phyloP scores from a whole-genome alignment of 2,329 filamentous ascomycete species.

The Paracoccidioides lutzii region DNA sequence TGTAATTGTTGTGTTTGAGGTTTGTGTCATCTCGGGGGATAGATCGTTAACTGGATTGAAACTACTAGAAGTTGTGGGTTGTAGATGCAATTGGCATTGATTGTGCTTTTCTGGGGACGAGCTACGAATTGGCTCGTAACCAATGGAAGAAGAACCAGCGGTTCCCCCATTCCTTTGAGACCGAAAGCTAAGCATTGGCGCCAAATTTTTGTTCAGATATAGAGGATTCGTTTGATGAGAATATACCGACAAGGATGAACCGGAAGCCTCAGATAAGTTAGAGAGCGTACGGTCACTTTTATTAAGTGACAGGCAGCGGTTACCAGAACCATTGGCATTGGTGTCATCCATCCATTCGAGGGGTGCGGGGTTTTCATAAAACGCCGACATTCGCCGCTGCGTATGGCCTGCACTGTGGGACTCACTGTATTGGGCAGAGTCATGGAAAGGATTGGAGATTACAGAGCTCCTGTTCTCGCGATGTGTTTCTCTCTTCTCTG shows the following conservation, averaged over 20 bases:
- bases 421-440: slow-evolving; percentile 17
- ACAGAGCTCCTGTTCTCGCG: slow-evolving; percentile 9
- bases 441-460: slow-evolving; percentile 17
- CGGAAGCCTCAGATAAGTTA: slow-evolving; percentile 41
- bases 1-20: slow-evolving; percentile 7
- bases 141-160: not conserved
- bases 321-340: slow-evolving; percentile 10
- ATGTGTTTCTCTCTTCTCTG: slow-evolving; percentile 1
- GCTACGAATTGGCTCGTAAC: slow-evolving; percentile 2
- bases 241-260: slow-evolving; percentile 6
- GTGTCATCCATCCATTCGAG: slow-evolving; percentile 4
- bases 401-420: not conserved
- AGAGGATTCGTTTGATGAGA: slow-evolving; percentile 8
- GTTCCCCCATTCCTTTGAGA: not conserved
- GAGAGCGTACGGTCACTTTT: slow-evolving; percentile 45
- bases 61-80: not conserved
- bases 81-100: not conserved
- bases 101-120: not conserved
- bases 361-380: slow-evolving; percentile 3
- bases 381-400: not conserved
- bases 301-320: slow-evolving; percentile 34
- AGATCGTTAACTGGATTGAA: slow-evolving; percentile 10
- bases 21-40: not conserved
- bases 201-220: slow-evolving; percentile 3
- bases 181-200: slow-evolving; percentile 4